Conservation (phyloP, 2,329 filamentous ascomycete species). For the Paraphaeosphaeria sporulosa region DNA sequence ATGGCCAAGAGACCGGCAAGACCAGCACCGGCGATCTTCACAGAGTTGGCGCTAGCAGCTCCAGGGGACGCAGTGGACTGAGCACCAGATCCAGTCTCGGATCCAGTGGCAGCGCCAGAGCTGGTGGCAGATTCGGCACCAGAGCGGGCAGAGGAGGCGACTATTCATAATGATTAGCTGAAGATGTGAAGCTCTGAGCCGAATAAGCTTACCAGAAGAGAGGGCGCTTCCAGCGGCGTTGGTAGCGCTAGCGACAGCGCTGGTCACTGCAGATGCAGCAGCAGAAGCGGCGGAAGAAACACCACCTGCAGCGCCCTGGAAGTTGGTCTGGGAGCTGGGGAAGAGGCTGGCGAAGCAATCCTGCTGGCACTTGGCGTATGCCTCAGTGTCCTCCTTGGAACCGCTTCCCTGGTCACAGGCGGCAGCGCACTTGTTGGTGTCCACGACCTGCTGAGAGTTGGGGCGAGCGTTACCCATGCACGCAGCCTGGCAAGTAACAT, state of each 20-base stretch:
- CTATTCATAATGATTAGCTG: slow-evolving; percentile 19
- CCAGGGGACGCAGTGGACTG: slow-evolving; percentile 30
- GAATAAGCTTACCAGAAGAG: slow-evolving; percentile 10
- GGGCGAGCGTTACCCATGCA: slow-evolving; percentile 63
- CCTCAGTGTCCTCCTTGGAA: slow-evolving; percentile 53
- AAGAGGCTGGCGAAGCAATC: slow-evolving; percentile 59
- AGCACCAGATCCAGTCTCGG: slow-evolving; percentile 32
- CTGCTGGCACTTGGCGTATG: slow-evolving; percentile 58
- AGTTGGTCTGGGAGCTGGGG: slow-evolving; percentile 49
- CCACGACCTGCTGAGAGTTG: slow-evolving; percentile 57
- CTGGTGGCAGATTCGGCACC: slow-evolving; percentile 21
- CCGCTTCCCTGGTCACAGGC: slow-evolving; percentile 63
- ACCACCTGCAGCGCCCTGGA: slow-evolving; percentile 12
- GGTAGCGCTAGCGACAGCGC: slow-evolving; percentile 26
- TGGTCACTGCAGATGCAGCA: slow-evolving; percentile 24
- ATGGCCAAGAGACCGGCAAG: slow-evolving; percentile 47
- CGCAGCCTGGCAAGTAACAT: slow-evolving; percentile 60
- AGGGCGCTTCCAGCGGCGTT: slow-evolving; percentile 20
- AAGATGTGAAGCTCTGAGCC: not conserved
- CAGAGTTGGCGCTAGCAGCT: slow-evolving; percentile 40
- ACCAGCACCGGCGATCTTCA: slow-evolving; percentile 44
- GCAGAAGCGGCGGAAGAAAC: slow-evolving; percentile 28
- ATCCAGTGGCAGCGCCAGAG: slow-evolving; percentile 32
- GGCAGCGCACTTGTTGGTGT: slow-evolving; percentile 60
- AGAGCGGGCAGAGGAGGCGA: slow-evolving; percentile 21